A percentile compares a stretch with the other conserved stretches of the same genome.
phyloP scores from a whole-genome alignment of 805 yeast genomes.

The Yamadazyma scolyti region DNA sequence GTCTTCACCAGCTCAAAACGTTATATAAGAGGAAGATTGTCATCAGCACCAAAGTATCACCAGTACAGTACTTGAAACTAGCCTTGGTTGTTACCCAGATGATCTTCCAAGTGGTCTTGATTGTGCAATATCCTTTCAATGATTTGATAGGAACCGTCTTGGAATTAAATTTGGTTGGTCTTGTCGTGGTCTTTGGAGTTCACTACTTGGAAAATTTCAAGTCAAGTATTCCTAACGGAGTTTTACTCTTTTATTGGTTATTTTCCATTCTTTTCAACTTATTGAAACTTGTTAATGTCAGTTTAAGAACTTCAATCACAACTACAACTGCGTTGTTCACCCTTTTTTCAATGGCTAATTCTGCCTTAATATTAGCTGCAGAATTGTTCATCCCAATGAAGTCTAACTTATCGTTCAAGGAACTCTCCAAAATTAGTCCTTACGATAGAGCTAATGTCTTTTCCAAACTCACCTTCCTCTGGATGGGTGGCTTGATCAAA shows the following conservation, averaged over 20 bases:
- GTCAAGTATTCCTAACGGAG: constrained; percentile 60
- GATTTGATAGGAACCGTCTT: constrained; percentile 24
- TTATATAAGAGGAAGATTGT: constrained; percentile 26
- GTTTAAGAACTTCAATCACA: constrained; percentile 29
- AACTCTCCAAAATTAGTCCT: constrained; percentile 28
- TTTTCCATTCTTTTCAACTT: constrained; percentile 46
- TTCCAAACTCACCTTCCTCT: constrained; percentile 73
- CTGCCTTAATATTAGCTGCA: constrained; percentile 37
- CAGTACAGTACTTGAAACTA: constrained; percentile 43
- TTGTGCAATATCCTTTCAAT: constrained; percentile 10
- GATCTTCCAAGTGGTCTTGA: constrained; percentile 26
- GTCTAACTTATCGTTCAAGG: constrained; percentile 20
- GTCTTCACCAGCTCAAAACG: constrained; percentile 29
- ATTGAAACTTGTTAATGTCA: constrained; percentile 40
- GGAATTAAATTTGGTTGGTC: constrained; percentile 33
- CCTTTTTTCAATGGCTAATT: constrained; percentile 32
- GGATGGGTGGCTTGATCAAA: constrained; percentile 87
- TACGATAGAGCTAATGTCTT: constrained; percentile 64
- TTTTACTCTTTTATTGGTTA: constrained; percentile 74
- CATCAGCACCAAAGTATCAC: constrained; percentile 25
- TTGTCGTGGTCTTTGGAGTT: constrained; percentile 50
- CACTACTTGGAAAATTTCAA: constrained; percentile 74
- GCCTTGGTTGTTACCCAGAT: constrained; percentile 36
- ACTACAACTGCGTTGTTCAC: constrained; percentile 20
- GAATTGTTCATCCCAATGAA: constrained; percentile 40